These are phyloP conservation scores for Chrysoporthe puriensis DNA, from an alignment of 2,329 filamentous ascomycete species.

Conservation along the genomic window DNA sequence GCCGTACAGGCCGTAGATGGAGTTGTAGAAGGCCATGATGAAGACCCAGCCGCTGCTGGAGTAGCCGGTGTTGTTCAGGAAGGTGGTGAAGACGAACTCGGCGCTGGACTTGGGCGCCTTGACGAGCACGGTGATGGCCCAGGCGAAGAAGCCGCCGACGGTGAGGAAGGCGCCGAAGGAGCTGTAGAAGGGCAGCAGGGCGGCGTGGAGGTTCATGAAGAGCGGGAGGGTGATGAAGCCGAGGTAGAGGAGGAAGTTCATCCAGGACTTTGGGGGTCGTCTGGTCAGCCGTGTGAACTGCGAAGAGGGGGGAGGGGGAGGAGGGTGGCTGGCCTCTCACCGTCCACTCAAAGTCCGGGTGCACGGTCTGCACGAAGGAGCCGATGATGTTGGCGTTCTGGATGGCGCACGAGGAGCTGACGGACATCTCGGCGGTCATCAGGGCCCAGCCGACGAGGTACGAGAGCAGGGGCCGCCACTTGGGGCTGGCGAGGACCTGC, in stretches of 20 bases:
- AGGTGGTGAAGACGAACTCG: slow-evolving; percentile 7
- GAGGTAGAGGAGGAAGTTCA: slow-evolving; percentile 14
- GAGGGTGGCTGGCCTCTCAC: not conserved
- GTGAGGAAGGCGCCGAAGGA: slow-evolving; percentile 11
- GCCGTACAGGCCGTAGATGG: slow-evolving; percentile 4
- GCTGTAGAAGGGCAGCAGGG: slow-evolving; percentile 8
- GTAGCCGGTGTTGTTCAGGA: slow-evolving; percentile 12
- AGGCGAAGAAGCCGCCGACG: slow-evolving; percentile 16
- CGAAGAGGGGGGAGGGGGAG: no score
- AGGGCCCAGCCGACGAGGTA: slow-evolving; percentile 14
- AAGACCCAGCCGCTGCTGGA: slow-evolving; percentile 7
- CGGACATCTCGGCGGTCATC: slow-evolving; percentile 13
- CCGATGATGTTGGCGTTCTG: slow-evolving; percentile 13
- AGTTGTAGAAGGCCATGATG: slow-evolving; percentile 15
- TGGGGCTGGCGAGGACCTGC: slow-evolving; percentile 14
- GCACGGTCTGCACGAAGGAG: slow-evolving; percentile 10
- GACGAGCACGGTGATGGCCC: slow-evolving; percentile 12
- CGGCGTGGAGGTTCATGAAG: slow-evolving; percentile 8
- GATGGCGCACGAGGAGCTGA: slow-evolving; percentile 8
- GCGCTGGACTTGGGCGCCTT: slow-evolving; percentile 14
- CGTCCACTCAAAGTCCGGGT: slow-evolving; percentile 8
- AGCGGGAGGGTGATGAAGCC: slow-evolving; percentile 9
- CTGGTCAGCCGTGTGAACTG: not conserved
- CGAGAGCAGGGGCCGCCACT: slow-evolving; percentile 11
- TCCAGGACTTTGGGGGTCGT: not conserved